Evolutionary conservation across 2,329 filamentous ascomycete species (phyloP).

Genomic region (Nothophaeocryptopus gaeumannii): DNA sequence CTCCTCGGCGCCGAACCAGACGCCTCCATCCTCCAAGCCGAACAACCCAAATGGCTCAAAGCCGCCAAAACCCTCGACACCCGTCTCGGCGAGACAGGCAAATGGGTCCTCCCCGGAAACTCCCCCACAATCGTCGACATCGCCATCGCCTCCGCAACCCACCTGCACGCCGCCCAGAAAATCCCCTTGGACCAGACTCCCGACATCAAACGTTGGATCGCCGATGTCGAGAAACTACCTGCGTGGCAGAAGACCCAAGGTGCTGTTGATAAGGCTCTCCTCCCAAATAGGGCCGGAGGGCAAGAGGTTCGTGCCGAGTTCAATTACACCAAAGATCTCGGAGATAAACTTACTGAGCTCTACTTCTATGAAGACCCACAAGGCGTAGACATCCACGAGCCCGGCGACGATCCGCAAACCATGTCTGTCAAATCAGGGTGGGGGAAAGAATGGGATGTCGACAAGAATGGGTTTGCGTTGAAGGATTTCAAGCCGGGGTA

Average conservation of each 20-base stretch:
- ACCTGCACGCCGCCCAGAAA: conserved; percentile 36
- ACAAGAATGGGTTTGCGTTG: conserved; percentile 47
- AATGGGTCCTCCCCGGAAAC: conserved; percentile 38
- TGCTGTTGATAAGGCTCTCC: conserved; percentile 39
- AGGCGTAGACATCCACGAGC: conserved; percentile 42
- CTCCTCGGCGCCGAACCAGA: conserved; percentile 39
- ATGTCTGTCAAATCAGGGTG: conserved; percentile 44
- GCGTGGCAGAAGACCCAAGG: conserved; percentile 42
- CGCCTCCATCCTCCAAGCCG: conserved; percentile 35
- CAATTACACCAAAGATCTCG: conserved; percentile 48
- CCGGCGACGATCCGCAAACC: conserved; percentile 39
- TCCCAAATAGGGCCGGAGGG: conserved; percentile 29
- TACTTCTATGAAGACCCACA: conserved; percentile 42
- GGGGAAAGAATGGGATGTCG: conserved; percentile 44
- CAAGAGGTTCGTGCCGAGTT: conserved; percentile 42
- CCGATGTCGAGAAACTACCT: conserved; percentile 38
- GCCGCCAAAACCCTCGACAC: conserved; percentile 39
- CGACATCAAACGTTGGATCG: conserved; percentile 40
- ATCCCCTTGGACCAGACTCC: conserved; percentile 42
- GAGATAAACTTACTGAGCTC: conserved; percentile 40
- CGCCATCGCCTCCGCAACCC: conserved; percentile 41
- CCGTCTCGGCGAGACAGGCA: conserved; percentile 36
- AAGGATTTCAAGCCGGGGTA: conserved; percentile 36
- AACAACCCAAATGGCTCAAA: conserved; percentile 37
- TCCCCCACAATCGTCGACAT: conserved; percentile 44